Evolutionary conservation across 345 rosid genomes (phyloP).

Genomic region (Salix purpurea): DNA sequence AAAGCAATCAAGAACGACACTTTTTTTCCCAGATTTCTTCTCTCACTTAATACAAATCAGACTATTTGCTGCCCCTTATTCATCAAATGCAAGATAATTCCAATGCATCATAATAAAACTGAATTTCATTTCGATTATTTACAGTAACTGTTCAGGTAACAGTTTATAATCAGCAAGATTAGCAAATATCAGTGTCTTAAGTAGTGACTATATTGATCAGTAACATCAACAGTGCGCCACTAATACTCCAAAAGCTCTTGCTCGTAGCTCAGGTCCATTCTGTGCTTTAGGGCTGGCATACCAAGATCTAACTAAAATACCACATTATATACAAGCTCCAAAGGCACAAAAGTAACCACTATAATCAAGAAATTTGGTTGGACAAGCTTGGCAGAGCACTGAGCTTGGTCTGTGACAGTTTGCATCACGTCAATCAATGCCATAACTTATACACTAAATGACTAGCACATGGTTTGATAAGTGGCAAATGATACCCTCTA

Average conservation of each 20-base stretch:
- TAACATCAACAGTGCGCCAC: background rate
- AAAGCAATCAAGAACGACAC: background rate
- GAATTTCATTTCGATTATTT: background rate
- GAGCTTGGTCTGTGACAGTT: background rate
- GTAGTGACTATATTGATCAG: background rate
- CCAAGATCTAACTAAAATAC: background rate
- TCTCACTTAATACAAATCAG: background rate
- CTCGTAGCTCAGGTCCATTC: background rate
- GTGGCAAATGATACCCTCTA: background rate
- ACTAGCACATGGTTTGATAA: background rate
- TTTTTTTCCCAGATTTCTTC: background rate
- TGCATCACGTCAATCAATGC: background rate
- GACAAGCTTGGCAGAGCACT: background rate
- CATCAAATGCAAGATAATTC: background rate
- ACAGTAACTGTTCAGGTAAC: background rate
- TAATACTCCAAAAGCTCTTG: background rate
- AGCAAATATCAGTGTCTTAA: background rate
- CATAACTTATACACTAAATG: background rate
- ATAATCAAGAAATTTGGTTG: background rate
- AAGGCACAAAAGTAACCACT: background rate
- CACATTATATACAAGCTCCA: background rate
- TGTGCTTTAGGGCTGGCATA: background rate
- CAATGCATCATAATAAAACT: background rate
- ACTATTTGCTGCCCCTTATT: background rate
- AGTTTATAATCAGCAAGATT: background rate